A percentile compares a stretch with the other conserved stretches of the same genome.
Conservation (phyloP, 768 basidiomycete genomes). For the Terana coerulea region DNA sequence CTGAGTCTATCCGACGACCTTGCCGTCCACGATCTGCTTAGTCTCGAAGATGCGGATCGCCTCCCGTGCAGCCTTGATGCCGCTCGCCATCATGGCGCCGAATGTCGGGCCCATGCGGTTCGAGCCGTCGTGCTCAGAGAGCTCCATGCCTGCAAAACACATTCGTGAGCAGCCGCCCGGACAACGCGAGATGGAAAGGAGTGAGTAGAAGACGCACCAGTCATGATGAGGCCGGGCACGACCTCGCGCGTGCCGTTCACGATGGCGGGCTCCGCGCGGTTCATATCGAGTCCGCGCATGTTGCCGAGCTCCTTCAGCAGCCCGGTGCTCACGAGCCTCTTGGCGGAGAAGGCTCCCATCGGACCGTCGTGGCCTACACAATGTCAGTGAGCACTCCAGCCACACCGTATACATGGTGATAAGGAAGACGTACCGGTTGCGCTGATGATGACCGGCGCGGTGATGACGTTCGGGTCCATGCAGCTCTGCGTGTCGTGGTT, state of each 20-base stretch:
- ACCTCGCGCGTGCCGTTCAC: constrained; percentile 77
- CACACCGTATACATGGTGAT: neutral
- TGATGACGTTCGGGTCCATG: constrained; percentile 74
- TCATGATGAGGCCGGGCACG: constrained; percentile 68
- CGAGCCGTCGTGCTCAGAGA: constrained; percentile 76
- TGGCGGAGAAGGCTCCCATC: constrained; percentile 81
- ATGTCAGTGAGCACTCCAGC: neutral
- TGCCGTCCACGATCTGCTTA: constrained; percentile 34
- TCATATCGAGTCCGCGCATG: constrained; percentile 81
- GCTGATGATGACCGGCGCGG: constrained; percentile 69
- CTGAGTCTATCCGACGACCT: constrained; percentile 25
- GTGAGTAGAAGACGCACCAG: constrained; percentile 40
- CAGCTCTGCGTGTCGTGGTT: constrained; percentile 73
- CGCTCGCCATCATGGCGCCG: constrained; percentile 76
- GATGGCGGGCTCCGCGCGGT: constrained; percentile 76
- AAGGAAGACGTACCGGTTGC: constrained; percentile 47
- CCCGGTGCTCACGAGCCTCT: constrained; percentile 73
- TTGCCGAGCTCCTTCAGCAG: constrained; percentile 70
- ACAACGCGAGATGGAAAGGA: neutral
- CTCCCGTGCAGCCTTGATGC: constrained; percentile 44
- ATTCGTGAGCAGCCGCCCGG: neutral
- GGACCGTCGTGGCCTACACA: constrained; percentile 37
- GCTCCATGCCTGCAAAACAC: constrained; percentile 61
- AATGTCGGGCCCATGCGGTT: constrained; percentile 72
- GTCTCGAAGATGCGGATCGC: constrained; percentile 32